These are phyloP conservation scores for Niebla homalea DNA, from an alignment of 495 filamentous ascomycete species.

Conservation along the genomic window DNA sequence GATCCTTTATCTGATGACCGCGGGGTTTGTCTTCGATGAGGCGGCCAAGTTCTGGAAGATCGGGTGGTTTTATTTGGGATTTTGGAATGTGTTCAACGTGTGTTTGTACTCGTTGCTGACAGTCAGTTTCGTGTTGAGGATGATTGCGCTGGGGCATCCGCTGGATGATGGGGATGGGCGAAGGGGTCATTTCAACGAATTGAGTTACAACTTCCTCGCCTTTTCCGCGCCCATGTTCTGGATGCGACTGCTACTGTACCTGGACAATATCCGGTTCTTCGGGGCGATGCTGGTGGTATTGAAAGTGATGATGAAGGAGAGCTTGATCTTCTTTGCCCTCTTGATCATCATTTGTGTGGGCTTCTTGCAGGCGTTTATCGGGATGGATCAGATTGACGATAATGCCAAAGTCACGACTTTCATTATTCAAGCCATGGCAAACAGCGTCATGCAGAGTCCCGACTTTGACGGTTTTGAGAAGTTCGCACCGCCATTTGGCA, in stretches of 20 bases:
- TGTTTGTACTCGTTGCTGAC: constrained; percentile 65
- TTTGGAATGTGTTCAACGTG: constrained; percentile 91
- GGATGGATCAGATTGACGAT: constrained; percentile 71
- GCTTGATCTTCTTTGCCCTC: constrained; percentile 93
- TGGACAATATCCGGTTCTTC: constrained; percentile 91
- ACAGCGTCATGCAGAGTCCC: constrained; percentile 76
- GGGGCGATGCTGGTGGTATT: constrained; percentile 94
- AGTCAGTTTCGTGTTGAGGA: constrained; percentile 60
- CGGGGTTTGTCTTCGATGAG: constrained; percentile 89
- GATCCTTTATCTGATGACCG: constrained; percentile 77
- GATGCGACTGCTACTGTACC: constrained; percentile 81
- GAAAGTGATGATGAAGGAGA: constrained; percentile 99
- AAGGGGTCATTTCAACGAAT: constrained; percentile 55
- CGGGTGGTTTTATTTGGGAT: constrained; percentile 73
- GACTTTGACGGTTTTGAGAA: constrained; percentile 82
- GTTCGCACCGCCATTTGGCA: constrained; percentile 65
- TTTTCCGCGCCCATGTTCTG: constrained; percentile 95
- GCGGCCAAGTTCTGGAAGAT: constrained; percentile 81
- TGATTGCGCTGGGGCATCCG: constrained; percentile 60
- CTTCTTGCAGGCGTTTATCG: constrained; percentile 92
- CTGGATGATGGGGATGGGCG: constrained; percentile 31
- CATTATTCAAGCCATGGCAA: constrained; percentile 83
- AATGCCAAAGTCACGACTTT: constrained; percentile 48
- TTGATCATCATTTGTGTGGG: constrained; percentile 73
- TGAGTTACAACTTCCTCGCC: constrained; percentile 86